Evolutionary conservation across 108 stramenopile species (phyloP).

Genomic region (Stephanodiscus triporus): DNA sequence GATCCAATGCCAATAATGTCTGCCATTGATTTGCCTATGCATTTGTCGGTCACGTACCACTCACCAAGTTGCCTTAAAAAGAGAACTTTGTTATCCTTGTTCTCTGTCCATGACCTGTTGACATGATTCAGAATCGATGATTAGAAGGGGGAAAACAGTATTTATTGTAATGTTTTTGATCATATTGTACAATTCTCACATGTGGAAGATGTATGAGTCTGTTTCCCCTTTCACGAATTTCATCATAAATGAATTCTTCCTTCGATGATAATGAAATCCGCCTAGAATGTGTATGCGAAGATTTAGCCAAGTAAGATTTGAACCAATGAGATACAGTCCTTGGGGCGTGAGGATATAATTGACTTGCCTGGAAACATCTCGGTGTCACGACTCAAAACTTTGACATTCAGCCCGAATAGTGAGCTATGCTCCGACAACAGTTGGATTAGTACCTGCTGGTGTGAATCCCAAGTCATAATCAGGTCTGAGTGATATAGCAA

Average conservation of each 20-base stretch:
- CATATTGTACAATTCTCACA: slow-evolving; percentile 32
- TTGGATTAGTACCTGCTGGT: slow-evolving; percentile 74
- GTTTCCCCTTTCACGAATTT: slow-evolving; percentile 46
- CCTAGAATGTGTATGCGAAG: slow-evolving; percentile 15
- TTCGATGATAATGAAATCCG: slow-evolving; percentile 60
- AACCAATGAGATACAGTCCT: neutral
- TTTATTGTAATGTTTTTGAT: neutral
- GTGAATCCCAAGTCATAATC: slow-evolving; percentile 63
- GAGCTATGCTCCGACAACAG: slow-evolving; percentile 75
- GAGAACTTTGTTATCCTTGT: slow-evolving; percentile 82
- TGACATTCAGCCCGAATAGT: slow-evolving; percentile 75
- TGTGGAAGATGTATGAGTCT: slow-evolving; percentile 53
- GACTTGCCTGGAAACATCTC: slow-evolving; percentile 58
- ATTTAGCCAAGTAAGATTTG: neutral
- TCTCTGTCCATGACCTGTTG: slow-evolving; percentile 65
- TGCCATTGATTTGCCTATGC: slow-evolving; percentile 44
- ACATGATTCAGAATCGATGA: slow-evolving; percentile 8
- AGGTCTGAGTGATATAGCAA: slow-evolving; percentile 67
- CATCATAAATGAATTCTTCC: slow-evolving; percentile 48
- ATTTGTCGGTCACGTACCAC: slow-evolving; percentile 72
- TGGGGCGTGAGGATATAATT: neutral
- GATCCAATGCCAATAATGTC: slow-evolving; percentile 33
- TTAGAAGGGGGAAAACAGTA: neutral
- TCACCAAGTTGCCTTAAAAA: slow-evolving; percentile 81
- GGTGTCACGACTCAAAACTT: slow-evolving; percentile 61